phyloP scores from a whole-genome alignment of 768 basidiomycete genomes.

The Boletellus ananas region DNA sequence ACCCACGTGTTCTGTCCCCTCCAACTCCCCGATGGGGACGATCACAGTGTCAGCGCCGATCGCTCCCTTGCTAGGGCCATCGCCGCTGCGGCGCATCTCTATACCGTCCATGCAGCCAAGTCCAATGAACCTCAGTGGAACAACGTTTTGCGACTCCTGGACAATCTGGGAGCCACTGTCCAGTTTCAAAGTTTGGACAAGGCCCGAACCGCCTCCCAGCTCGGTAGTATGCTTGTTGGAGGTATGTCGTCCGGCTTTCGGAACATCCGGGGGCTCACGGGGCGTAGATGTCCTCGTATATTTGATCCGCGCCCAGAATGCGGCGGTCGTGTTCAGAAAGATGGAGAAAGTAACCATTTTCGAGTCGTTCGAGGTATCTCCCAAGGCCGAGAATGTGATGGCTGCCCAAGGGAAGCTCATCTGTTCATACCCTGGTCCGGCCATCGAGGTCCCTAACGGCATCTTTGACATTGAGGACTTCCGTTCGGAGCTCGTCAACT shows the following conservation, averaged over 20 bases:
- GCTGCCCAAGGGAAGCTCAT: constrained; percentile 39
- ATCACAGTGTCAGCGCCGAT: constrained; percentile 25
- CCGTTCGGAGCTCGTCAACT: constrained; percentile 32
- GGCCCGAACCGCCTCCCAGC: constrained; percentile 8
- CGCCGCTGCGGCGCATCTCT: constrained; percentile 18
- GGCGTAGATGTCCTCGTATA: constrained; percentile 34
- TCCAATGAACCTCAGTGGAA: constrained; percentile 26
- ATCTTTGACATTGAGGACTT: constrained; percentile 30
- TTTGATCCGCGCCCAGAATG: constrained; percentile 45
- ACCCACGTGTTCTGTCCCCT: constrained; percentile 45
- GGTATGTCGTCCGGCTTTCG: constrained; percentile 6
- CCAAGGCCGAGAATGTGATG: constrained; percentile 35
- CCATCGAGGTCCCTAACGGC: constrained; percentile 33
- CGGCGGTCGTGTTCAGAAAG: constrained; percentile 40
- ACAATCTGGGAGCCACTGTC: constrained; percentile 14
- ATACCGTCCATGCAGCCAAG: constrained; percentile 4
- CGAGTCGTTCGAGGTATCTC: constrained; percentile 47
- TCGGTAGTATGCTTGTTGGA: constrained; percentile 16
- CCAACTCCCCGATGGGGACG: constrained; percentile 37
- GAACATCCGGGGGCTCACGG: background rate
- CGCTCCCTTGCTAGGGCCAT: constrained; percentile 23
- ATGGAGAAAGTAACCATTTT: constrained; percentile 27
- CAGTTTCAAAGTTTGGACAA: background rate
- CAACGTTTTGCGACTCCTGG: constrained; percentile 29
- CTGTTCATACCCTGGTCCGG: constrained; percentile 45